Evolutionary conservation across 257 asterid species (phyloP).

Genomic region (Lavandula angustifolia): DNA sequence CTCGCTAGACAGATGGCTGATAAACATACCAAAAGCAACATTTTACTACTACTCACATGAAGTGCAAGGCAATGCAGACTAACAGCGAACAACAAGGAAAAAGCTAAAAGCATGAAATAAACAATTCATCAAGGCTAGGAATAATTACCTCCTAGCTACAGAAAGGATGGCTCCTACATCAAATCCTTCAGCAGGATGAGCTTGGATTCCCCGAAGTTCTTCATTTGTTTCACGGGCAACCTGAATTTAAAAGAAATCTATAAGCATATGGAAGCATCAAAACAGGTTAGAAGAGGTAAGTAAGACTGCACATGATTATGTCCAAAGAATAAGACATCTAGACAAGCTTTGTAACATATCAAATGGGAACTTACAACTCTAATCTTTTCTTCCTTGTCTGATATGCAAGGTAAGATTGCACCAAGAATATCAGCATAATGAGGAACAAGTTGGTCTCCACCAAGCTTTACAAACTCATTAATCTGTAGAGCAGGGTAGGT

Average conservation of each 20-base stretch:
- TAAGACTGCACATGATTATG: conserved; percentile 14
- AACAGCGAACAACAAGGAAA: conserved; percentile 9
- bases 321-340: conserved; percentile 1
- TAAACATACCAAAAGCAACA: conserved; percentile 23
- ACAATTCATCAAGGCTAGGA: conserved; percentile 24
- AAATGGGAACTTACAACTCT: conserved; percentile 68
- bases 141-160: conserved; percentile 78
- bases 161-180: conserved; percentile 88
- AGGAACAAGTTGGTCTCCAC: conserved; percentile 97
- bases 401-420: conserved; percentile 94
- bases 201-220: conserved; percentile 83
- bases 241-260: conserved; percentile 39
- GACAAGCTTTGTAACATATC: conserved; percentile 20
- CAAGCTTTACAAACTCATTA: conserved; percentile 97
- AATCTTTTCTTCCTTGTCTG: conserved; percentile 98
- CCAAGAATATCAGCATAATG: conserved; percentile 96
- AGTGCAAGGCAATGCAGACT: conserved; percentile 7
- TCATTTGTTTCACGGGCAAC: conserved; percentile 99
- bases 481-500: conserved; percentile 54
- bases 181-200: conserved; percentile 84
- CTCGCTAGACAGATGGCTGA: conserved; percentile 85
- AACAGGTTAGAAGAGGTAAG: conserved; percentile 13
- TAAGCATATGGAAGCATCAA: conserved; percentile 31
- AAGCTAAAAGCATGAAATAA: conserved; percentile 18
- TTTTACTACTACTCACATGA: not conserved